Conservation (phyloP, 805 yeast species). For the Monosporozyma aerobia region DNA sequence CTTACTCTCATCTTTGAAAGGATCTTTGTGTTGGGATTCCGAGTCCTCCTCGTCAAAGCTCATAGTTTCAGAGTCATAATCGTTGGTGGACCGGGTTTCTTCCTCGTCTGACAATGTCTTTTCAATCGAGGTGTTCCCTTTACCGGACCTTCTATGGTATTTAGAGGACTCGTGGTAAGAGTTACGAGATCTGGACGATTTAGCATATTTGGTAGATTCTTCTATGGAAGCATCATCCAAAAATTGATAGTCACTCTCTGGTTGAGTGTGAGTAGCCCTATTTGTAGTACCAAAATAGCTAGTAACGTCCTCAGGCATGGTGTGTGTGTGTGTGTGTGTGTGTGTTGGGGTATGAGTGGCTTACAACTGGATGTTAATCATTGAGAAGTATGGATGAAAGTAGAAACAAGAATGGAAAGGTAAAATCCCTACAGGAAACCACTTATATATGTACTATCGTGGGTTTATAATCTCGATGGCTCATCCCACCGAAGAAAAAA, state of each 20-base stretch:
- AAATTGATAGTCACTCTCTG: slow-evolving; percentile 6
- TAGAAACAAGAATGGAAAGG: too few species aligned
- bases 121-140: background rate
- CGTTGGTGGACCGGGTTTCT: background rate
- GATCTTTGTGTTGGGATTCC: background rate
- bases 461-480: background rate
- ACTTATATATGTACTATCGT: background rate
- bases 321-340: background rate
- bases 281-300: slow-evolving; percentile 6
- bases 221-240: slow-evolving; percentile 3
- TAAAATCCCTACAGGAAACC: background rate
- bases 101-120: background rate
- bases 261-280: slow-evolving; percentile 3
- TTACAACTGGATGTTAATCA: too few species aligned
- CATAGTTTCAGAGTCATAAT: background rate
- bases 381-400: too few species aligned
- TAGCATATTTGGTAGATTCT: background rate
- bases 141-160: background rate
- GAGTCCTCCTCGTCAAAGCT: background rate
- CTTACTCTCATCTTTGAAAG: slow-evolving; percentile 4
- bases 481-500: background rate
- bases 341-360: background rate
- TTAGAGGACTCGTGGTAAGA: background rate
- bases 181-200: background rate
- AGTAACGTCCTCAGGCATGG: slow-evolving; percentile 10